Base-by-base conservation (phyloP, 495 filamentous ascomycete species). In the Lophium mytilinum region DNA sequence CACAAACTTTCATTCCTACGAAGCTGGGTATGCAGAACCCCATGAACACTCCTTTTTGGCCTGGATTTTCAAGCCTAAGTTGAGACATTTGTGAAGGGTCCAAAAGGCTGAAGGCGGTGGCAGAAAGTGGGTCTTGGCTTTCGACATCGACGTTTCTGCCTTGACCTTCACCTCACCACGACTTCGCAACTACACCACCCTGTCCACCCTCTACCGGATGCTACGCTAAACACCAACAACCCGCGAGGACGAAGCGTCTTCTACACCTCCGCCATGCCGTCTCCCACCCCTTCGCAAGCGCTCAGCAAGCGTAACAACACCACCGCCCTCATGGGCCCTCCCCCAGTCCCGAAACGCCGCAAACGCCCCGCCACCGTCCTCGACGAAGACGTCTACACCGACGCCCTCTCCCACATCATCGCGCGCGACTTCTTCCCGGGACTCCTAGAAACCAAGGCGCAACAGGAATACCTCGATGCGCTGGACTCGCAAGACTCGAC, bases 341-440 rank as follows among this genome's bases (percentile, higher is more conserved):
- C 90, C 2, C 91, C 92, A 5, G 83, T 86, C 1, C 79, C 87
- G 19, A 97, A 95, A 68, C 83, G 89, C 47, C 95, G 96, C 65
- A 96, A 96, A 72, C 84, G 93, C 33, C 93, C 93, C 4, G 78
- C 87, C 56, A 91, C 84, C 48, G 85, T 95, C 37, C 80, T 98
- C 21, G 90, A 95, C 70, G 93, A 98, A 77, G 93, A 98, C 63
- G 83, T 83, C 61, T 98, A 98, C 74, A 91, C 89, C 21, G 82
- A 88, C 53, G 87, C 88, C 9, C 74, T 98, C 24, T 95, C 92
- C 1, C 85, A 96, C 49, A 97, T 98, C 62, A 96, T 97, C 52
- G 87, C 88, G 33, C 88, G 94, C 39, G 94, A 98, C 73, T 98
- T 93, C 77, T 98, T 96, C 69, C 93, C 93, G 0, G 93, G 91